phyloP scores from a whole-genome alignment of 2,329 filamentous ascomycete genomes.

The Xylaria sp. region DNA sequence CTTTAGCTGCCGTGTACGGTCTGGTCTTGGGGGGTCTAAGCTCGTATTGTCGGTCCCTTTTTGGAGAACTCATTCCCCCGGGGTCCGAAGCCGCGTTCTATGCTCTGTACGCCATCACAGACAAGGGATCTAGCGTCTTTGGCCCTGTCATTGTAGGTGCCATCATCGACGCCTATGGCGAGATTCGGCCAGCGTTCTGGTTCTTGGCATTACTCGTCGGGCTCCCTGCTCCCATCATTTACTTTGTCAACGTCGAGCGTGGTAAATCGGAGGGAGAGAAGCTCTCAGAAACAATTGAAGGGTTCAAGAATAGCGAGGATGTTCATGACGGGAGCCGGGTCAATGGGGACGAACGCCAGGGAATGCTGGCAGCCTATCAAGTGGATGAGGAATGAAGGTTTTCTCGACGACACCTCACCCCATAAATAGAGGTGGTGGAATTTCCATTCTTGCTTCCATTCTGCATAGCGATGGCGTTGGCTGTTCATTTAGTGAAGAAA shows the following conservation, averaged over 20 bases:
- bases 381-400: constrained; percentile 47
- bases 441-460: constrained; percentile 23
- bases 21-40: constrained; percentile 93
- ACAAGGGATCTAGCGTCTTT: constrained; percentile 94
- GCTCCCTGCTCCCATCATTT: constrained; percentile 85
- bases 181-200: constrained; percentile 88
- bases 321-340: constrained; percentile 34
- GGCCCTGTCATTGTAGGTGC: constrained; percentile 92
- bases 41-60: constrained; percentile 91
- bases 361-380: constrained; percentile 53
- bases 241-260: constrained; percentile 84
- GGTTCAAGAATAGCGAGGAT: constrained; percentile 54
- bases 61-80: constrained; percentile 91
- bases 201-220: constrained; percentile 89
- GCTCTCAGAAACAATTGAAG: constrained; percentile 70
- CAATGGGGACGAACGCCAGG: constrained; percentile 49
- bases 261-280: constrained; percentile 75
- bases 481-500: constrained; percentile 25
- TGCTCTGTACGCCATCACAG: constrained; percentile 95
- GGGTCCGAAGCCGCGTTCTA: constrained; percentile 97
- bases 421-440: not conserved
- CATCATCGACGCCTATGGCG: constrained; percentile 86
- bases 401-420: constrained; percentile 21
- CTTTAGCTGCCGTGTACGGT: constrained; percentile 88
- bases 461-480: constrained; percentile 60